Base-by-base conservation (phyloP, 2,329 filamentous ascomycete genomes). In the Apiospora hydei region DNA sequence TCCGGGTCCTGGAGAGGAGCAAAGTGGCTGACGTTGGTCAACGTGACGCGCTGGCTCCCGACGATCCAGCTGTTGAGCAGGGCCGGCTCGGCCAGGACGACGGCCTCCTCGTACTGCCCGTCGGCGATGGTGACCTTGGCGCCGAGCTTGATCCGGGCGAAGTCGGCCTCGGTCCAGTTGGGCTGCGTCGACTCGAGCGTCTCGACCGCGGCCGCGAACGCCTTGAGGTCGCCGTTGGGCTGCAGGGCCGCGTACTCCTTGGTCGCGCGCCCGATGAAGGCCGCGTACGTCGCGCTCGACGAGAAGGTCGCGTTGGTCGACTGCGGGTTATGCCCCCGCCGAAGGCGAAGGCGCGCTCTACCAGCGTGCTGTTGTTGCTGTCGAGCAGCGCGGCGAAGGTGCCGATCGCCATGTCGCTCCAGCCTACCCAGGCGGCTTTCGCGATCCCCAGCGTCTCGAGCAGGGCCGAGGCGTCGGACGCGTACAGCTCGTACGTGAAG, bases 21-120 rank as follows among this genome's bases (percentile, higher is more conserved):
- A 74, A 85, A 85, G 72, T 85, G 83, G 72, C 83, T 84, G 7
- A 84, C 83, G 1, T 78, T 79, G 1, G 72, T 78, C 72, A 85
- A 73, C 10, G 81, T 82, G 49, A 79, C 75, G 64, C 82, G 71
- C 70, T 77, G 76, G 71, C 83, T 85, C 3, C 81, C 81, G n/a
- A 76, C 74, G 67, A 85, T 84, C 44, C 81, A 79, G 14, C 73
- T 74, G 71, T 82, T 77, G 70, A 85, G 73, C 73, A 79, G 79
- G 2, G 71, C 74, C 0, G 82, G 81, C 0, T 83, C 82, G 57
- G 79, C 78, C 34, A 77, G 72, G 67, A 83, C 83, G n/a, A 85
- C 79, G 2, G 83, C 83, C 78, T 85, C 83, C 71, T 82, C 80
- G 71, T 80, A 79, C 69, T 81, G 75, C 4, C 76, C 79, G 1